phyloP scores from a whole-genome alignment of 2,329 filamentous ascomycete species.

The Bipolaris bicolor region DNA sequence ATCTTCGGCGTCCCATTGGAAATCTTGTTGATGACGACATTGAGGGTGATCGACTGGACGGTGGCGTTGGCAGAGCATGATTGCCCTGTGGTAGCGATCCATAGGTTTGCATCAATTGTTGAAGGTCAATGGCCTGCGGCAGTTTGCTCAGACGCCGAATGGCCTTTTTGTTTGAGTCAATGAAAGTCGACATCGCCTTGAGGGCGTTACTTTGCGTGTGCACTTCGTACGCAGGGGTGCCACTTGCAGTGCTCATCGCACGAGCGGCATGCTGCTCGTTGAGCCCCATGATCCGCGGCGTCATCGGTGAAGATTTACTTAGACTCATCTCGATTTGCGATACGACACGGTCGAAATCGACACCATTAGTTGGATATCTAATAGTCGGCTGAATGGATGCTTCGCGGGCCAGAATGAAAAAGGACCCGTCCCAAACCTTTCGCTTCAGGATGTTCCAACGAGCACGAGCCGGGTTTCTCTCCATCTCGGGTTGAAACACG shows the following conservation, averaged over 20 bases:
- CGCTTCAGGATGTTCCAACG: constrained; percentile 60
- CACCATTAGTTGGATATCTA: constrained; percentile 31
- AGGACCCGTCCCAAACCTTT: constrained; percentile 58
- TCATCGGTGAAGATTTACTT: constrained; percentile 25
- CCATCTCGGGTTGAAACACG: constrained; percentile 59
- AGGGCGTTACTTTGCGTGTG: constrained; percentile 54
- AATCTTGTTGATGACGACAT: constrained; percentile 1
- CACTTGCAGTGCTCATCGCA: constrained; percentile 39
- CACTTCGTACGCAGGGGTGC: constrained; percentile 51
- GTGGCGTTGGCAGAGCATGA: constrained; percentile 2
- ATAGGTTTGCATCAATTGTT: constrained; percentile 3
- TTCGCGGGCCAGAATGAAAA: constrained; percentile 57
- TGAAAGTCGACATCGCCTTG: constrained; percentile 51
- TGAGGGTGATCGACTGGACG: constrained; percentile 1
- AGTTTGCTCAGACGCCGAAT: constrained; percentile 1
- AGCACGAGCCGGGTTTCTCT: constrained; percentile 60
- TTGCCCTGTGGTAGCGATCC: constrained; percentile 3
- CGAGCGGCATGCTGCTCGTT: constrained; percentile 54
- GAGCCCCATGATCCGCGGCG: constrained; percentile 38
- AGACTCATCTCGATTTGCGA: constrained; percentile 51
- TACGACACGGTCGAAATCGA: constrained; percentile 57
- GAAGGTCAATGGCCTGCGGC: background rate
- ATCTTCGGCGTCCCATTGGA: constrained; percentile 5
- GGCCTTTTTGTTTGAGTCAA: constrained; percentile 27
- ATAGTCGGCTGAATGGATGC: constrained; percentile 16